phyloP scores from a whole-genome alignment of 345 rosid species.

The Geranium rotundifolium region DNA sequence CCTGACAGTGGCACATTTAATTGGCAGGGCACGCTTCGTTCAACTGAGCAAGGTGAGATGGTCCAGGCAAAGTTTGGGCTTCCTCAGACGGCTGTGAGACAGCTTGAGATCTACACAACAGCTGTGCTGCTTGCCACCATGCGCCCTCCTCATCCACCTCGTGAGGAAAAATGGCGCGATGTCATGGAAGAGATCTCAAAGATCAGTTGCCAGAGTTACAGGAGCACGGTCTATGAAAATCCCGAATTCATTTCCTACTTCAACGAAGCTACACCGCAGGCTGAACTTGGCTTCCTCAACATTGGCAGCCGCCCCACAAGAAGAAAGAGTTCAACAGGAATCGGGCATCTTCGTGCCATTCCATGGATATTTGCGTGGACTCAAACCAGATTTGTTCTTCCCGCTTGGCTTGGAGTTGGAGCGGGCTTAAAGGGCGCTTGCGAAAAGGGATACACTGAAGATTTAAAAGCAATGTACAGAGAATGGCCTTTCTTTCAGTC shows the following conservation, averaged over 20 bases:
- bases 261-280: constrained; percentile 96
- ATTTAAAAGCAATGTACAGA: constrained; percentile 71
- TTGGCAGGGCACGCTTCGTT: constrained; percentile 73
- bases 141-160: constrained; percentile 79
- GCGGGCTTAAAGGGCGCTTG: constrained; percentile 74
- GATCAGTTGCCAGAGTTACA: constrained; percentile 63
- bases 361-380: constrained; percentile 99
- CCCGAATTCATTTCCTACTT: constrained; percentile 86
- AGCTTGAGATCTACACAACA: constrained; percentile 89
- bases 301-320: constrained; percentile 93
- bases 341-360: constrained; percentile 94
- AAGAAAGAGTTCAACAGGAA: constrained; percentile 77
- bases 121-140: constrained; percentile 93
- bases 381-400: constrained; percentile 93
- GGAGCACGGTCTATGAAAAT: constrained; percentile 75
- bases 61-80: constrained; percentile 97
- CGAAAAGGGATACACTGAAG: constrained; percentile 67
- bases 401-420: constrained; percentile 98
- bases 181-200: constrained; percentile 93
- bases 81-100: constrained; percentile 85
- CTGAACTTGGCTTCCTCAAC: constrained; percentile 89
- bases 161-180: constrained; percentile 85
- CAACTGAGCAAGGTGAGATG: constrained; percentile 99
- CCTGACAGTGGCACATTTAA: no score
- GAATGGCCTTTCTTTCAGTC: constrained; percentile 97